Conservation (phyloP, 164 flowering plant species). For the Magnolia sinica region DNA sequence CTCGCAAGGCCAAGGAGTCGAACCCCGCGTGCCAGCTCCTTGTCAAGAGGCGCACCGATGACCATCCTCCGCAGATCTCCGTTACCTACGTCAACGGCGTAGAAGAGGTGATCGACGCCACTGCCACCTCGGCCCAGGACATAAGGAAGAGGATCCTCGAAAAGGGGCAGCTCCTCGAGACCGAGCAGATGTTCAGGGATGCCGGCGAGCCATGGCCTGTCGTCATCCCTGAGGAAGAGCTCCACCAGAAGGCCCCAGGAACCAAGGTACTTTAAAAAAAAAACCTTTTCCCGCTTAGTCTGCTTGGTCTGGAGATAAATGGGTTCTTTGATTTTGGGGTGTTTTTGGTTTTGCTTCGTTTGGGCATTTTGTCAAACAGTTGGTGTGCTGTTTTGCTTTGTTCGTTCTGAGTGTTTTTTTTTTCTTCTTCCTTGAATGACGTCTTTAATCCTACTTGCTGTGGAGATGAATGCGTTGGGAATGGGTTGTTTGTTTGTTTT, state of each 20-base stretch:
- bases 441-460: no score
- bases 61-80: slow-evolving; percentile 76
- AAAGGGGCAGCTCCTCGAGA: slow-evolving; percentile 75
- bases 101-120: slow-evolving; percentile 75
- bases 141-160: slow-evolving; percentile 67
- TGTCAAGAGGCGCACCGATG: slow-evolving; percentile 89
- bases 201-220: slow-evolving; percentile 94
- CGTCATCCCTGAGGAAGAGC: slow-evolving; percentile 75
- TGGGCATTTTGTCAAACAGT: neutral
- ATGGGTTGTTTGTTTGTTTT: no score
- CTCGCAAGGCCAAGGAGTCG: slow-evolving; percentile 86
- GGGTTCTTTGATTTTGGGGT: no score
- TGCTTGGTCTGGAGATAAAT: neutral
- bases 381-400: neutral
- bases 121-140: slow-evolving; percentile 66
- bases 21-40: slow-evolving; percentile 71
- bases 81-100: slow-evolving; percentile 89
- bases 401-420: no score
- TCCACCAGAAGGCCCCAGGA: slow-evolving; percentile 47
- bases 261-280: slow-evolving; percentile 49
- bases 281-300: neutral
- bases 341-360: neutral
- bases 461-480: no score
- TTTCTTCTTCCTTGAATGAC: no score
- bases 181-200: slow-evolving; percentile 90